Evolutionary conservation across 176 grass and related monocot genomes (phyloP), one percentile per base, ranked within the genome.

Genomic region (Alopecurus myosuroides): DNA sequence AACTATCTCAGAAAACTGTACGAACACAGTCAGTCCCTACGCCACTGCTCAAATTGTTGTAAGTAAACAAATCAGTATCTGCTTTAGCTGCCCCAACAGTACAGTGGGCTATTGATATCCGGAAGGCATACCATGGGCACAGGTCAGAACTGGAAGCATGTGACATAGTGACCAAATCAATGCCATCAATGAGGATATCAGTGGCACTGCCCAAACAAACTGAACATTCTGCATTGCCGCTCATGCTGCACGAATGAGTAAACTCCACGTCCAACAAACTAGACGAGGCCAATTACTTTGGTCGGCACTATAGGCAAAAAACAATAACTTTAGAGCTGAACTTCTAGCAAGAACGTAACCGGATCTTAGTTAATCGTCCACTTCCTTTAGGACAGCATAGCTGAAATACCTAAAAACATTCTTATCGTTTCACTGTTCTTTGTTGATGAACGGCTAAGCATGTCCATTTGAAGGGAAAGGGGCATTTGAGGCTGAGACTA

Each of bases 1-100:
- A 81, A 84, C 70, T 60, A 87, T 91, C 81, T 69, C 79, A 81
- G 30, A 48, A 49, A 58, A 49, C 81, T 76, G 55, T 26, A 84
- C 77, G 5, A 49, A 79, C 68, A 61, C 60, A 45, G 50, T 41
- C 48, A 49, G 75, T 79, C 68, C 61, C 67, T 62, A 44, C 28
- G 81, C 72, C 73, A 71, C 76, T 70, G 58, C 33, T 77, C 81
- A 84, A 84, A 28, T 44, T 23, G 20, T 36, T 83, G 56, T 33
- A 79, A 39, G 45, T 23, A 63, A 79, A 61, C 12, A 57, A 70
- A 51, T 80, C 76, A 79, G 52, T 78, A 74, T 50, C 81, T 80
- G 74, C n/a, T 82, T 70, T 50, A 66, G 79, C 80, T 86, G 85
- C n/a, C 30, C 30, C 45, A 83, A 30, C 1, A 31, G 35, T 67